phyloP scores from a whole-genome alignment of 345 rosid species.

The Eucalyptus paniculata region DNA sequence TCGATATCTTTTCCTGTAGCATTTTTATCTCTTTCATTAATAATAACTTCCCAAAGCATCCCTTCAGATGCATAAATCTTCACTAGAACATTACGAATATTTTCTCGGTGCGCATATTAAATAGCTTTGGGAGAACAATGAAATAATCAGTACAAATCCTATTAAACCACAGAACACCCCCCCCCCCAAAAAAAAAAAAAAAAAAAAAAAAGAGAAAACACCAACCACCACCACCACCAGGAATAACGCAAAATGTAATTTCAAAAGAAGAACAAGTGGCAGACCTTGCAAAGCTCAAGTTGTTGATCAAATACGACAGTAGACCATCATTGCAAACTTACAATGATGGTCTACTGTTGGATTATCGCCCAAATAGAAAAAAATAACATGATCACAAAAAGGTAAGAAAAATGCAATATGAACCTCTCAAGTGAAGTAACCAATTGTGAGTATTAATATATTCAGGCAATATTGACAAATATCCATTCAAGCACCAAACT shows the following conservation, averaged over 20 bases:
- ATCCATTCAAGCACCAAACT: background rate
- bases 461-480: background rate
- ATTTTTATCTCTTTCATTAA: background rate
- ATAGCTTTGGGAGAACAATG: background rate
- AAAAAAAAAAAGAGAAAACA: too few species aligned
- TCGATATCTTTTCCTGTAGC: background rate
- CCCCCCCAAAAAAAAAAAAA: too few species aligned
- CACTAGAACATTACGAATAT: background rate
- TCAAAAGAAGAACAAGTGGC: background rate
- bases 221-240: too few species aligned
- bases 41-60: background rate
- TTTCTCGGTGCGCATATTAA: background rate
- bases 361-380: background rate
- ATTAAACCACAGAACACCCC: background rate
- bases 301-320: background rate
- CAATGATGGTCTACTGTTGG: background rate
- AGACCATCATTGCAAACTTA: background rate
- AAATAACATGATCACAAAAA: rapidly evolving
- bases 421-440: background rate
- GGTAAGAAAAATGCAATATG: background rate
- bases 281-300: background rate
- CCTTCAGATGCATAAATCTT: background rate
- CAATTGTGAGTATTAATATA: background rate
- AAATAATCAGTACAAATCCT: background rate
- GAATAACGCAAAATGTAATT: background rate